Conservation (phyloP, 148 eudicot genomes). For the Amaranthus palmeri region DNA sequence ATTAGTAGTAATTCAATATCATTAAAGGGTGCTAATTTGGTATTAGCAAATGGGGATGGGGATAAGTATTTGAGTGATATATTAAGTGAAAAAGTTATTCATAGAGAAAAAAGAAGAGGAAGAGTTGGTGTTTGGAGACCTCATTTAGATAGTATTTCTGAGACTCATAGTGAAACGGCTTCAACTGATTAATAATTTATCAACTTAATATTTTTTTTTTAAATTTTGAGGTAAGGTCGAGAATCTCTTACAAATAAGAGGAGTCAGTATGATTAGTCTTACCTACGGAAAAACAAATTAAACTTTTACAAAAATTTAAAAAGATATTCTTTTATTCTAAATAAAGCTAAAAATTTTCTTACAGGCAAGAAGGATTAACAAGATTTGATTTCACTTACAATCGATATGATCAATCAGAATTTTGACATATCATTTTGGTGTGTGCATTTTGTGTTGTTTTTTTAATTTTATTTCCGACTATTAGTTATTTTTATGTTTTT, state of each 20-base stretch:
- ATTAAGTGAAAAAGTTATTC: constrained; percentile 52
- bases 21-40: constrained; percentile 7
- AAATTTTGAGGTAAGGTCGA: too few relatives aligned
- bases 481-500: constrained; percentile 5
- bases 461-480: neutral
- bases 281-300: too few relatives aligned
- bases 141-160: constrained; percentile 59
- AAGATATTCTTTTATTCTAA: too few relatives aligned
- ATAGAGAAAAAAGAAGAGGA: constrained; percentile 62
- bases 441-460: neutral
- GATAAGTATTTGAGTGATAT: constrained; percentile 80
- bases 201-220: neutral
- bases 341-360: too few relatives aligned
- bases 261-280: too few relatives aligned
- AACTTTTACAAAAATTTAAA: too few relatives aligned
- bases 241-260: too few relatives aligned
- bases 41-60: constrained; percentile 17
- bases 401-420: too few relatives aligned
- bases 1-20: neutral
- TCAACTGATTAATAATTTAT: constrained; percentile 8
- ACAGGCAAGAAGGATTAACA: too few relatives aligned
- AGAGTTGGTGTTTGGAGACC: constrained; percentile 77
- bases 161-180: constrained; percentile 36
- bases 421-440: neutral
- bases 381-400: too few relatives aligned